phyloP scores from a whole-genome alignment of 306 rosid genomes.

The Neltuma alba region DNA sequence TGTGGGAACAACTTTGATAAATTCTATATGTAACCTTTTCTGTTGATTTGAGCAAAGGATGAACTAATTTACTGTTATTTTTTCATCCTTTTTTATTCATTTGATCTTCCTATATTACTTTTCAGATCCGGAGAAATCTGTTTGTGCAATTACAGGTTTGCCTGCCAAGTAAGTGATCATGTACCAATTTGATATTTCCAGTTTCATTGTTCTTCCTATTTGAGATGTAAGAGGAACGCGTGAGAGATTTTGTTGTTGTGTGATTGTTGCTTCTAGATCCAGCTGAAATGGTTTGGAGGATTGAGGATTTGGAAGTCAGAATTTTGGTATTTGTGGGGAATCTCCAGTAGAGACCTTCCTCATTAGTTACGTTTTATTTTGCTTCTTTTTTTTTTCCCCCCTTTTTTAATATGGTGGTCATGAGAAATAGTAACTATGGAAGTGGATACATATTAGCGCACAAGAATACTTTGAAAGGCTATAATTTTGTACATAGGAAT shows the following conservation, averaged over 20 bases:
- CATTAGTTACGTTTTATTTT: background rate
- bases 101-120: slow-evolving; percentile 31
- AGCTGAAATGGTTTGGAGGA: slow-evolving; percentile 6
- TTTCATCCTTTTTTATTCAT: slow-evolving; percentile 25
- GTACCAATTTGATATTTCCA: slow-evolving; percentile 32
- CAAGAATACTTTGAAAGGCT: background rate
- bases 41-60: slow-evolving; percentile 26
- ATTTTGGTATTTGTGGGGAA: background rate
- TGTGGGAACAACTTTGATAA: slow-evolving; percentile 2
- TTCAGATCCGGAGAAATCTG: slow-evolving; percentile 86
- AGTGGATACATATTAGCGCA: background rate
- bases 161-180: slow-evolving; percentile 85
- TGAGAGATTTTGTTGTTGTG: slow-evolving; percentile 4
- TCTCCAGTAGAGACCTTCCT: background rate
- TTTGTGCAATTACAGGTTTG: slow-evolving; percentile 85
- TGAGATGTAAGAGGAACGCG: slow-evolving; percentile 21
- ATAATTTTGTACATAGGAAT: background rate
- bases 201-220: slow-evolving; percentile 3
- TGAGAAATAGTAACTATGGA: slow-evolving; percentile 8
- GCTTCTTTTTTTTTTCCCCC: no score
- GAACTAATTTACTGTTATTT: background rate
- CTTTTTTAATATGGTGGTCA: slow-evolving; percentile 1
- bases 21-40: slow-evolving; percentile 3
- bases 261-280: slow-evolving; percentile 14
- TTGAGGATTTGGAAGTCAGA: background rate